Evolutionary conservation across 2,329 filamentous ascomycete genomes (phyloP).

Genomic region (Trichoderma afroharzianum): DNA sequence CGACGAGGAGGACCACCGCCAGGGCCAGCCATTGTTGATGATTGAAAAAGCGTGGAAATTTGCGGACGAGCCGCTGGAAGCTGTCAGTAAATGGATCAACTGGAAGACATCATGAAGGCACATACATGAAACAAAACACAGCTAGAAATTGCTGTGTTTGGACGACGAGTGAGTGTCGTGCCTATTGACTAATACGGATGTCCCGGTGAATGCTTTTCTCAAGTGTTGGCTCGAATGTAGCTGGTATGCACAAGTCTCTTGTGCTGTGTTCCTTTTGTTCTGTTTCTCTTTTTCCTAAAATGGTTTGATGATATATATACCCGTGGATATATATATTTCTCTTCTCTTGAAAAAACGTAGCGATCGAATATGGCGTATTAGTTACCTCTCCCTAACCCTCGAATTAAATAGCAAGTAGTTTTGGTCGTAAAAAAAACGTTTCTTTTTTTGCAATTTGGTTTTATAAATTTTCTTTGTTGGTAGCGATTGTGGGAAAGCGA

Average conservation of each 20-base stretch:
- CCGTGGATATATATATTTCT: background rate
- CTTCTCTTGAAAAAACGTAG: conserved; percentile 29
- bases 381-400: background rate
- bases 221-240: background rate
- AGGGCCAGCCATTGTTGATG: conserved; percentile 75
- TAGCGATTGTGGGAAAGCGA: conserved; percentile 34
- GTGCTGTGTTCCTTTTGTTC: background rate
- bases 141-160: conserved; percentile 28
- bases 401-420: conserved; percentile 3
- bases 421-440: conserved; percentile 21
- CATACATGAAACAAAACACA: conserved; percentile 31
- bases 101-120: background rate
- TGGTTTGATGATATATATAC: background rate
- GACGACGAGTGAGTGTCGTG: conserved; percentile 36
- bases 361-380: conserved; percentile 33
- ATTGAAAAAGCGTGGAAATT: conserved; percentile 34
- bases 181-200: background rate
- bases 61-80: conserved; percentile 25
- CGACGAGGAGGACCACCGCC: conserved; percentile 86
- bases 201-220: background rate
- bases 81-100: background rate
- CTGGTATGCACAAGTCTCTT: background rate
- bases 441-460: conserved; percentile 9
- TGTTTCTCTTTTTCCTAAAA: background rate
- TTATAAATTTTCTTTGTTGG: background rate